Evolutionary conservation across 177 flowering plant species (phyloP).

Genomic region (Vitis hybrid): DNA sequence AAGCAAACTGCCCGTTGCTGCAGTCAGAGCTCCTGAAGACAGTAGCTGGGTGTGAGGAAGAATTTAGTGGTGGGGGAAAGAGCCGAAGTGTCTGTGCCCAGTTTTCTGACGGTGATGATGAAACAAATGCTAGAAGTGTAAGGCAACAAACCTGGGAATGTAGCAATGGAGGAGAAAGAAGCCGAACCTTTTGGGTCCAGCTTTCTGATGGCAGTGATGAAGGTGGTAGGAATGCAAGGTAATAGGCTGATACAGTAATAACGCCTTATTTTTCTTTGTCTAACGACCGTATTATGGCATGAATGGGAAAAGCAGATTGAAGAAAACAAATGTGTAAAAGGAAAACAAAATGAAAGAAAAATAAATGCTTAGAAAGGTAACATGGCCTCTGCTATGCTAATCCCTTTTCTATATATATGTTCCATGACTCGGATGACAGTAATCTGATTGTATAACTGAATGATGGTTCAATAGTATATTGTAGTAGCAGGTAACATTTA

Average conservation of each 20-base stretch:
- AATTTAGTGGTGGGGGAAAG: slow-evolving; percentile 66
- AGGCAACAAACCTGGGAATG: slow-evolving; percentile 60
- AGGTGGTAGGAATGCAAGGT: slow-evolving; percentile 25
- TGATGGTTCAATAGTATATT: too few species aligned
- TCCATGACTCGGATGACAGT: too few species aligned
- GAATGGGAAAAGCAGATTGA: background rate
- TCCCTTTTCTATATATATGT: too few species aligned
- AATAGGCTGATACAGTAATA: slow-evolving; percentile 19
- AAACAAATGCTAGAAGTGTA: slow-evolving; percentile 61
- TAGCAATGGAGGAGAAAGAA: slow-evolving; percentile 30
- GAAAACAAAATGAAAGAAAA: too few species aligned
- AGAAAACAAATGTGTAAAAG: background rate
- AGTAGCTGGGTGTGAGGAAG: slow-evolving; percentile 86
- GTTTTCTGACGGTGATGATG: slow-evolving; percentile 81
- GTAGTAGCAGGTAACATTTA: too few species aligned
- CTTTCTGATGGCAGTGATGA: slow-evolving; percentile 26
- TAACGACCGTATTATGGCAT: background rate
- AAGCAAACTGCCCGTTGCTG: slow-evolving; percentile 67
- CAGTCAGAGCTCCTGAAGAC: slow-evolving; percentile 89
- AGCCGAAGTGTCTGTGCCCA: slow-evolving; percentile 84
- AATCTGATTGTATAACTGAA: too few species aligned
- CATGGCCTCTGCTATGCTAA: too few species aligned
- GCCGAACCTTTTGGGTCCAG: slow-evolving; percentile 29
- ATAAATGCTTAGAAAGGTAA: too few species aligned
- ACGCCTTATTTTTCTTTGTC: too few species aligned